These are phyloP conservation scores for Coprinopsis strossmayeri DNA, from an alignment of 768 basidiomycete species.

Conservation along the genomic window DNA sequence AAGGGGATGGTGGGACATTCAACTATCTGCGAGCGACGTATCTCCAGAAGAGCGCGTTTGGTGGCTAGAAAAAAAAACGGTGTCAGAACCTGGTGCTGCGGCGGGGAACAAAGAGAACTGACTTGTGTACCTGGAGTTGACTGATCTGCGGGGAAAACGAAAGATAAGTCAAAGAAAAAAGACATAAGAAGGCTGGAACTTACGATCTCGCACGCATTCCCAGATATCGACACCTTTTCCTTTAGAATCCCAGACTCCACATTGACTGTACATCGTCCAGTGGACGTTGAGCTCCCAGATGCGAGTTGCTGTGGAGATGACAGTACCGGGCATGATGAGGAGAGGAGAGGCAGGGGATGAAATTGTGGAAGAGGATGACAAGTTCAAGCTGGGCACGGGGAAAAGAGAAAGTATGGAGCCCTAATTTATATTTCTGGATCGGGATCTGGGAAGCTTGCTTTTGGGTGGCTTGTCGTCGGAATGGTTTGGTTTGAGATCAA, in stretches of 20 bases:
- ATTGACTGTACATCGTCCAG: constrained; percentile 62
- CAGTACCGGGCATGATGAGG: constrained; percentile 31
- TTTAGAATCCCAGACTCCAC: constrained; percentile 64
- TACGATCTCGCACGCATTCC: constrained; percentile 69
- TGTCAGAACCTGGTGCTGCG: constrained; percentile 3
- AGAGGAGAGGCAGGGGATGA: constrained; percentile 2
- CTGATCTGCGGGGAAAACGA: constrained; percentile 35
- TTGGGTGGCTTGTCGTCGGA: not conserved
- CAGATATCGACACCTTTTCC: constrained; percentile 66
- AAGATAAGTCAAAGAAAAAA: constrained; percentile 6
- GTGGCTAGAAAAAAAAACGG: constrained; percentile 17
- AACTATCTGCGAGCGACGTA: constrained; percentile 38
- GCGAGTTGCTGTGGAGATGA: constrained; percentile 59
- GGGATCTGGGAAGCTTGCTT: constrained; percentile 1
- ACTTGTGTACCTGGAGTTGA: constrained; percentile 49
- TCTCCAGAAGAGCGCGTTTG: constrained; percentile 41
- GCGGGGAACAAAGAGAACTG: constrained; percentile 3
- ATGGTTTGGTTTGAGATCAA: not conserved
- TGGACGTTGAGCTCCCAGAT: constrained; percentile 66
- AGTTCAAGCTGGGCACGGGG: not conserved
- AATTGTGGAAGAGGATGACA: not conserved
- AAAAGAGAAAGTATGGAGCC: constrained; percentile 1
- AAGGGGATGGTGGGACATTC: not conserved
- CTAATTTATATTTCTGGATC: constrained; percentile 11
- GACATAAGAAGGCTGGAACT: constrained; percentile 21